Base-by-base conservation (phyloP, 2,329 filamentous ascomycete species). In the Tolypocladium pustulatum region DNA sequence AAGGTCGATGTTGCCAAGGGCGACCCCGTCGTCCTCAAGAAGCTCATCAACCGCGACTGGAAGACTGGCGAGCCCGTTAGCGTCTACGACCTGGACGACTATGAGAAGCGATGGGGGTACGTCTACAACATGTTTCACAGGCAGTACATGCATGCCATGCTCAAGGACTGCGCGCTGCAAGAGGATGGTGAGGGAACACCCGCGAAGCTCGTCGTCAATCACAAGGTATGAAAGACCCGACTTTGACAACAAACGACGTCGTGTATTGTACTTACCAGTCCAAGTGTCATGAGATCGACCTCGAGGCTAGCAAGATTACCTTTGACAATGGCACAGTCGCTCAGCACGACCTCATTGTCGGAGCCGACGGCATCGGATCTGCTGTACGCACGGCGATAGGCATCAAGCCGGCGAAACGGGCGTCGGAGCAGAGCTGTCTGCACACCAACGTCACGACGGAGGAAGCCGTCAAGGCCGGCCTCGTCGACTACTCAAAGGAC, bases 11-110 rank as follows among this genome's bases (percentile, higher is more conserved):
- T 89, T 1, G 73, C 73, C 17, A 83, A 83, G 65, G 86, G 85
- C 10, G 81, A 87, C 59, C 85, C 85, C 0, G 86, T 89, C 1
- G 73, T 88, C 1, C 72, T 89, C 55, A 78, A 77, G 69, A 84
- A 84, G 65, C 77, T 89, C 57, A 88, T 89, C 72, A 87, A 84
- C 68, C 80, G 82, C 4, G 85, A 89, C 70, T 89, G 86, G 86
- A 80, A 81, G 67, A 88, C 85, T 1, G 86, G 86, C 0, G 81
- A 88, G 70, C 80, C 82, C 0, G 78, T 84, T 30, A 87, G 80
- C 63, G 81, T 85, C 0, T 88, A 86, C 64, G 79, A 82, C 63
- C 70, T 89, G 22, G 78, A 73, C 13, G 85, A 88, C 65, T 89
- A 89, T 59, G 80, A 88, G 69, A 67, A 83, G 71, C 75, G 75